Percentiles rank a stretch among this genome's conserved stretches.
phyloP scores from a whole-genome alignment of 1,139 yeast genomes.

The Yamadazyma siamensis region DNA sequence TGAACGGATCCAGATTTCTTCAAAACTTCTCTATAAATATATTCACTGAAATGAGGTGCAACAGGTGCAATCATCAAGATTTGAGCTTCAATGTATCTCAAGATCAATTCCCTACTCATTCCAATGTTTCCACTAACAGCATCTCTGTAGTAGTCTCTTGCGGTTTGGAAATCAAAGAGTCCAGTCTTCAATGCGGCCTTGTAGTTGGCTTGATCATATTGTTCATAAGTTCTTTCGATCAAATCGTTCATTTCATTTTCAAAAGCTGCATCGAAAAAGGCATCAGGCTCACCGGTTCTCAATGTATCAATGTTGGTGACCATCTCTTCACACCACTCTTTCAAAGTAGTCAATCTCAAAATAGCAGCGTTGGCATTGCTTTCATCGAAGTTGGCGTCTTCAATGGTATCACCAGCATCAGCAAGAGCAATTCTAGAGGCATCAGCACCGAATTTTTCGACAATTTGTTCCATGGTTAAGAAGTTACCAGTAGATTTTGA shows the following conservation, averaged over 20 bases:
- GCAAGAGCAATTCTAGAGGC: slow-evolving; percentile 97
- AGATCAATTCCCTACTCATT: slow-evolving; percentile 82
- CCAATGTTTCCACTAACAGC: slow-evolving; percentile 53
- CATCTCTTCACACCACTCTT: slow-evolving; percentile 91
- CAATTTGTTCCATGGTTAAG: slow-evolving; percentile 82
- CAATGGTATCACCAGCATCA: slow-evolving; percentile 96
- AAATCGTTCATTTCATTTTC: slow-evolving; percentile 90
- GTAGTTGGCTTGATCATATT: slow-evolving; percentile 71
- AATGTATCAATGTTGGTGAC: slow-evolving; percentile 49
- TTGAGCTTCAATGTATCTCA: slow-evolving; percentile 82
- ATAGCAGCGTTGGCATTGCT: slow-evolving; percentile 96
- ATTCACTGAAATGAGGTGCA: slow-evolving; percentile 95
- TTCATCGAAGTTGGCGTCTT: slow-evolving; percentile 98
- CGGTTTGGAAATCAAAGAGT: slow-evolving; percentile 88
- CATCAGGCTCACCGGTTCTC: slow-evolving; percentile 64
- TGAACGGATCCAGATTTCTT: slow-evolving; percentile 63
- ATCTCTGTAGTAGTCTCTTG: slow-evolving; percentile 96
- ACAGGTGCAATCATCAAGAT: slow-evolving; percentile 83
- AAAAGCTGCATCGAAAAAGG: slow-evolving; percentile 83
- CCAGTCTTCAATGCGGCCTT: slow-evolving; percentile 89
- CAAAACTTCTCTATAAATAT: slow-evolving; percentile 78
- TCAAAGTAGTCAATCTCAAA: slow-evolving; percentile 84
- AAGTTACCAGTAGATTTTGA: slow-evolving; percentile 97
- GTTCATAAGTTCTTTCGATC: slow-evolving; percentile 67
- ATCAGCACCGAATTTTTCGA: slow-evolving; percentile 93